Evolutionary conservation across 192 early-diverging fungal genomes (phyloP).

Genomic region (Entomortierella parvispora): DNA sequence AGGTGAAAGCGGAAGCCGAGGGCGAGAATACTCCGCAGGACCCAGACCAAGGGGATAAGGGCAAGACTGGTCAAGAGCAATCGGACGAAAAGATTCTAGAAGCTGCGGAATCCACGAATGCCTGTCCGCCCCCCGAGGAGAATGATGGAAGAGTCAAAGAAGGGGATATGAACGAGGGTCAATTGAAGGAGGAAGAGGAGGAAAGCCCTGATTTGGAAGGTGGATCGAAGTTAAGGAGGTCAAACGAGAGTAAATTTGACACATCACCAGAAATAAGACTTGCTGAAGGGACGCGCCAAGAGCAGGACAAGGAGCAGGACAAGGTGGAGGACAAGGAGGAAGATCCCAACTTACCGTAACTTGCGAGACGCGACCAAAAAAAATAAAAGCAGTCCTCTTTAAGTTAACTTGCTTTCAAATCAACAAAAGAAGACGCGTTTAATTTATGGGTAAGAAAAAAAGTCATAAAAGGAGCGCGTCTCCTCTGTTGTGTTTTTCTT

Average conservation of each 20-base stretch:
- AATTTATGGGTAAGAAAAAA: background rate
- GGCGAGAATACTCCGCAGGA: background rate
- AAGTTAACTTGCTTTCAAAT: background rate
- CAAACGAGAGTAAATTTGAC: background rate
- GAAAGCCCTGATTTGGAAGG: background rate
- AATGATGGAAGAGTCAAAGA: background rate
- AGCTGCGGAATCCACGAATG: too few relatives aligned
- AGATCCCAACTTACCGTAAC: too few relatives aligned
- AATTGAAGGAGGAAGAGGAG: too few relatives aligned
- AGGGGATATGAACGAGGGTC: too few relatives aligned
- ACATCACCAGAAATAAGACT: too few relatives aligned
- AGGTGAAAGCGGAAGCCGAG: slow-evolving; percentile 1
- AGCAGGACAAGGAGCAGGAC: too few relatives aligned
- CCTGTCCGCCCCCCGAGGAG: background rate
- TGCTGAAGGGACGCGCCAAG: too few relatives aligned
- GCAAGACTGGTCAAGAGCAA: background rate
- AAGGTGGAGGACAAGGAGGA: too few relatives aligned
- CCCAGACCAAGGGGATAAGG: too few relatives aligned
- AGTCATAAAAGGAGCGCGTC: slow-evolving; percentile 1
- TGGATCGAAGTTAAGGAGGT: background rate
- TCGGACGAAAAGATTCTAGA: background rate
- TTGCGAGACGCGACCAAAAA: too few relatives aligned
- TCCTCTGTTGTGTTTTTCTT: slow-evolving; percentile 2
- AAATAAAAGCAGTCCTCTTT: background rate
- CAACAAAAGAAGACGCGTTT: background rate